A percentile compares a stretch with the other conserved stretches of the same genome.
These are phyloP conservation scores for Rosa multiflora DNA, from an alignment of 306 rosid genomes.

Conservation along the genomic window DNA sequence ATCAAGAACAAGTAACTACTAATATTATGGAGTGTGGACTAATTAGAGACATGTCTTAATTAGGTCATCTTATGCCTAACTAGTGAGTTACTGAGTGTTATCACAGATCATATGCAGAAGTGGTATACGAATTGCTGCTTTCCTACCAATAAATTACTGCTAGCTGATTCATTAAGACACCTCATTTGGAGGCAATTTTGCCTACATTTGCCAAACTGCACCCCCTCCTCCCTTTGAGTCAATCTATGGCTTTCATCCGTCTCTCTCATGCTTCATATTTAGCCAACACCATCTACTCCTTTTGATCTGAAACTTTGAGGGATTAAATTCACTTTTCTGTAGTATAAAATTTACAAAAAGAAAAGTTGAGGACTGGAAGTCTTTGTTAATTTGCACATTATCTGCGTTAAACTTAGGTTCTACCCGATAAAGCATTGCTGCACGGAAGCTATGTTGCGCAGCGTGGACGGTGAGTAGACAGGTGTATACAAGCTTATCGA, in stretches of 20 bases:
- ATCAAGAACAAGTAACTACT: not conserved
- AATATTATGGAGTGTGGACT: not conserved
- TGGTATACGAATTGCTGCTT: not conserved
- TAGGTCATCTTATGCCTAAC: not conserved
- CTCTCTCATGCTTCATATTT: conserved; percentile 19
- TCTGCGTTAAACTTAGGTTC: not conserved
- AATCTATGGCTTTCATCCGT: conserved; percentile 1
- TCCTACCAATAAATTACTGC: not conserved
- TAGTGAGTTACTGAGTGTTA: not conserved
- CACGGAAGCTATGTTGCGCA: not conserved
- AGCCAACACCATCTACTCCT: conserved; percentile 9
- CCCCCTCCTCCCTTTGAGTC: not conserved
- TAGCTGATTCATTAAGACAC: conserved; percentile 3
- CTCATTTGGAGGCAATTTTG: not conserved
- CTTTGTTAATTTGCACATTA: not conserved
- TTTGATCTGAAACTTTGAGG: conserved; percentile 15
- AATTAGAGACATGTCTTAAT: not conserved
- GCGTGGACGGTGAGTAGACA: not conserved
- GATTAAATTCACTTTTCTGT: conserved; percentile 2
- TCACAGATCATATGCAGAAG: not conserved
- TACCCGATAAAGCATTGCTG: conserved; percentile 4
- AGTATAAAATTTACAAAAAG: not conserved
- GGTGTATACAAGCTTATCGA: not conserved
- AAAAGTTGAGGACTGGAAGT: not conserved
- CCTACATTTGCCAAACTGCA: conserved; percentile 2